Base-by-base conservation (phyloP, 108 stramenopile species). In the Epithemia pelagica region DNA sequence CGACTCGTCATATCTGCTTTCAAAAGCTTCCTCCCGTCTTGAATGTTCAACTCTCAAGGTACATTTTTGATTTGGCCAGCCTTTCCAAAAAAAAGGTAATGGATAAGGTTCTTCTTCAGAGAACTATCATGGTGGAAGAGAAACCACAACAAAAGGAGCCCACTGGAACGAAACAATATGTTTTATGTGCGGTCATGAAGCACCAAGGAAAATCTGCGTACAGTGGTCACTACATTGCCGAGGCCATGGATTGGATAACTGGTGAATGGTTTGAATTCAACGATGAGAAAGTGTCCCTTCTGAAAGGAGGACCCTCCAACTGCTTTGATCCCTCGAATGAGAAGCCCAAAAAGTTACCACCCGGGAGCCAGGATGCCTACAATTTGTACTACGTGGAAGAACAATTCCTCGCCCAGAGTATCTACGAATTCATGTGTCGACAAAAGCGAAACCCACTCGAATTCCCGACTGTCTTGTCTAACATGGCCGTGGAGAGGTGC, bases 191-290 rank as follows among this genome's bases (percentile, higher is more conserved):
- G 1, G 84, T 91, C 31, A 89, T 88, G 81, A 79, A 81, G 71
- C 92, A 94, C 64, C 80, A 82, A 53, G 93, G 93, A 26, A 78
- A 65, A 46, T 88, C 90, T 7, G 93, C 93, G 0, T 86, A 95
- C 61, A 73, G 75, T 32, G 93, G 93, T 22, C 93, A 95, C 65
- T 95, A 95, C 58, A 59, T 88, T 8, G 88, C 90, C 2, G 85
- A 95, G 61, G 90, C 84, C 8, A 78, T 91, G 80, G 90, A 95
- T 68, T 95, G 90, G 90, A 61, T 63, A 8, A 90, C 85, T 7
- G 93, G 93, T 19, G 64, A 78, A 51, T 95, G 90, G 90, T 91
- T 75, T 63, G 86, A 95, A 37, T 90, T 87, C 74, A 91, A 95
- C 55, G 93, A 95, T 64, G 90, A 87, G 65, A 71, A 66, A 0